phyloP scores from a whole-genome alignment of 2,329 filamentous ascomycete genomes.

The Colletotrichum cuscutae region DNA sequence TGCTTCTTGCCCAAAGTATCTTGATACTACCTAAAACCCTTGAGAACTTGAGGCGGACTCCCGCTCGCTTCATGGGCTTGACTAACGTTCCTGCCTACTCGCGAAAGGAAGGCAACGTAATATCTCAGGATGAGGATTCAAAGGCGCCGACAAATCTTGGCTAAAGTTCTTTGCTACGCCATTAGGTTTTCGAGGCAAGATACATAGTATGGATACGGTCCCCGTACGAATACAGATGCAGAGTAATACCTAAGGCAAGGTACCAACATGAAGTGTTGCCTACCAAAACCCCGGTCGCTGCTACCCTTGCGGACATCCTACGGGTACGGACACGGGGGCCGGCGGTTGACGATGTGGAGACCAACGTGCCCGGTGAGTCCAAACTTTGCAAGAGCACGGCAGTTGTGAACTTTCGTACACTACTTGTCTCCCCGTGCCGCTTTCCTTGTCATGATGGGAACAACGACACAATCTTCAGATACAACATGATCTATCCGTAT shows the following conservation, averaged over 20 bases:
- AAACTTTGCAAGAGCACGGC: conserved; percentile 24
- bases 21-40: too few species aligned
- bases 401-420: conserved; percentile 13
- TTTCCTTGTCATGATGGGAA: background rate
- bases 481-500: background rate
- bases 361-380: conserved; percentile 12
- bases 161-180: background rate
- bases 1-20: background rate
- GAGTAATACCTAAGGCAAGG: too few species aligned
- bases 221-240: too few species aligned
- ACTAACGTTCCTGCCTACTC: background rate
- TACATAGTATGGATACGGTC: too few species aligned
- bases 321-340: conserved; percentile 22
- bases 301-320: conserved; percentile 5
- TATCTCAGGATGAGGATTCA: background rate
- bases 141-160: background rate
- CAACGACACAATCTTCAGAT: background rate
- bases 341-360: conserved; percentile 25
- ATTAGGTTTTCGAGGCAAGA: background rate
- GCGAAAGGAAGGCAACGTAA: background rate
- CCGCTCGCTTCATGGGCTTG: background rate
- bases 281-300: background rate
- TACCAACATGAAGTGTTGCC: background rate
- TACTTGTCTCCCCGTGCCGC: background rate
- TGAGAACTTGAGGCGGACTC: too few species aligned